Conservation (phyloP, 2,329 filamentous ascomycete genomes). For the Bipolaris bicolor region DNA sequence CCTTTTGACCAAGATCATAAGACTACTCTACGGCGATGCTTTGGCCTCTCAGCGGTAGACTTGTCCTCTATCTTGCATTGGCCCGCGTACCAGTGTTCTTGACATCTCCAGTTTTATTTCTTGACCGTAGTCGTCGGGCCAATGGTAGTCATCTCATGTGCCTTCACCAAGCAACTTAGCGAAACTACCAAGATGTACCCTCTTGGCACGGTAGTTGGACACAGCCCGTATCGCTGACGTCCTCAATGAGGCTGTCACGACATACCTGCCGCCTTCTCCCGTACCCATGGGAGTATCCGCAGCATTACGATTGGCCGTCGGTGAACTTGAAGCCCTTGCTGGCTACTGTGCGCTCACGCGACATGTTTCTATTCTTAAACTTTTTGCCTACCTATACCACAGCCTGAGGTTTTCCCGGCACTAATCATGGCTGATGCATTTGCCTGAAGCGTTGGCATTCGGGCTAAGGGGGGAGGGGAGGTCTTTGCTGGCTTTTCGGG, state of each 20-base stretch:
- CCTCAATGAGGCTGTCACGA: conserved; percentile 14
- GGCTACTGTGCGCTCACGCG: conserved; percentile 14
- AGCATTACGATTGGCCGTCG: conserved; percentile 12
- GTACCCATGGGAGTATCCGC: background rate
- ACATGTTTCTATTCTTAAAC: conserved; percentile 24
- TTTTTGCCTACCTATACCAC: background rate
- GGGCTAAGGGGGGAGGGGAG: background rate
- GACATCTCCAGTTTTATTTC: conserved; percentile 3
- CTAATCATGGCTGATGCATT: background rate
- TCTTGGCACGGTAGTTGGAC: conserved; percentile 29
- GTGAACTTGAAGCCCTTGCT: background rate
- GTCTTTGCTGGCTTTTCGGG: background rate
- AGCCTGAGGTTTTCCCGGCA: background rate
- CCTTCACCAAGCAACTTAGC: conserved; percentile 28
- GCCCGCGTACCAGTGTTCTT: conserved; percentile 17
- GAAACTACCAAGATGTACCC: conserved; percentile 19
- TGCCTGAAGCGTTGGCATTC: conserved; percentile 1
- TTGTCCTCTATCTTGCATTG: conserved; percentile 6
- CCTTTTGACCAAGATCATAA: conserved; percentile 5
- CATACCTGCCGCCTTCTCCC: background rate
- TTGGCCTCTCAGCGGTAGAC: background rate
- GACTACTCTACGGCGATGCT: background rate
- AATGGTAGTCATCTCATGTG: conserved; percentile 21
- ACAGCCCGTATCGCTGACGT: conserved; percentile 37
- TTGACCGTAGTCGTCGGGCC: conserved; percentile 21